A percentile compares a stretch with the other conserved stretches of the same genome.
Conservation (phyloP, 352 stramenopile genomes). For the Thraustochytrium striatum region DNA sequence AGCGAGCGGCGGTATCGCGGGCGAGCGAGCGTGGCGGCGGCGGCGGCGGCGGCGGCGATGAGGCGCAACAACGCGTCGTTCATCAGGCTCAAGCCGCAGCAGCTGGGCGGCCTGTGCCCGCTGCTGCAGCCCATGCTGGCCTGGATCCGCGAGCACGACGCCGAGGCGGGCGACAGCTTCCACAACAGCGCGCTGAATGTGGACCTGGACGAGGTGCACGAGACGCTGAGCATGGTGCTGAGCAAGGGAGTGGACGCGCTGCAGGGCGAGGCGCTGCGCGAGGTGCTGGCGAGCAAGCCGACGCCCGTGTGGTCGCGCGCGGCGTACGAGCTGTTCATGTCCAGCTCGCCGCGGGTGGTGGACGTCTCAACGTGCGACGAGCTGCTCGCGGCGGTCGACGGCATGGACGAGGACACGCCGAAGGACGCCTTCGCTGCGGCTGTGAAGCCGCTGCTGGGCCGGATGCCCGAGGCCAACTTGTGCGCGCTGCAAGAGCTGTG, state of each 20-base stretch:
- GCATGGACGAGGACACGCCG: background rate
- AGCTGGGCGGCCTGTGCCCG: constrained; percentile 5
- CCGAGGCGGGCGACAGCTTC: constrained; percentile 31
- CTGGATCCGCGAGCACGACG: constrained; percentile 17
- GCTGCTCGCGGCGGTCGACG: background rate
- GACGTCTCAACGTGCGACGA: background rate
- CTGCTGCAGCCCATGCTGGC: constrained; percentile 10
- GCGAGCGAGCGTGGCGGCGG: too few relatives aligned
- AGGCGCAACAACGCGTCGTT: background rate
- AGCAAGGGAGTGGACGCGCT: background rate
- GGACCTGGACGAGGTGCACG: constrained; percentile 30
- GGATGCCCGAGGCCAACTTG: background rate
- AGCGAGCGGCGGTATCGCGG: too few relatives aligned
- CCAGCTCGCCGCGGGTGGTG: background rate
- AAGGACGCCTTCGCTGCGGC: background rate
- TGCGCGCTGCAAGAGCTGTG: constrained; percentile 19
- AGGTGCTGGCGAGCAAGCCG: background rate
- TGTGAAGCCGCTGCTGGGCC: background rate
- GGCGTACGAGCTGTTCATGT: constrained; percentile 19
- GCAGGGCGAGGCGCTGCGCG: background rate
- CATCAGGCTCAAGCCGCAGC: background rate
- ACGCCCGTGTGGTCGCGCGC: constrained; percentile 2
- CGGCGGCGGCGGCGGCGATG: background rate
- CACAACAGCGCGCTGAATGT: constrained; percentile 1
- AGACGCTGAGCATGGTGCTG: background rate